These are phyloP conservation scores for Otatea glauca DNA, from an alignment of 176 grass and related monocot genomes.

Conservation along the genomic window DNA sequence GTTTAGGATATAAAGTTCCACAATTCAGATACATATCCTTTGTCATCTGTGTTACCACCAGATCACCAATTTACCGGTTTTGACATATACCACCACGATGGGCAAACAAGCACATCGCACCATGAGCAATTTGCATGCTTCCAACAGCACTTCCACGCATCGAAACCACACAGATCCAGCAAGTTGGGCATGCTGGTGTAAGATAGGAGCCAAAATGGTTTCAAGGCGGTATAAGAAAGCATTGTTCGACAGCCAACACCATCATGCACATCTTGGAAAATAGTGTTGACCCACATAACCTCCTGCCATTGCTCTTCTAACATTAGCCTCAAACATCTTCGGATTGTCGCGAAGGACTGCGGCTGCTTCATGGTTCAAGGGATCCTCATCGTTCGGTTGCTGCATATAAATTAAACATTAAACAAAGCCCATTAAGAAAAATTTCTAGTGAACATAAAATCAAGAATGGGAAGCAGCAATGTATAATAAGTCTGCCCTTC, in stretches of 20 bases:
- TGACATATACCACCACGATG: slow-evolving; percentile 9
- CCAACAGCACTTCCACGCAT: not conserved
- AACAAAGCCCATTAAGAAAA: not conserved
- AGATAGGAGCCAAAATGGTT: not conserved
- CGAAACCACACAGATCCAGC: slow-evolving; percentile 20
- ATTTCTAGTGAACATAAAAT: not conserved
- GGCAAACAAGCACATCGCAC: not conserved
- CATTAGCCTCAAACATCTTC: slow-evolving; percentile 70
- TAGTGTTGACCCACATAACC: slow-evolving; percentile 69
- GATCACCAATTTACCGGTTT: slow-evolving; percentile 27
- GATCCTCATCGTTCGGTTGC: slow-evolving; percentile 80
- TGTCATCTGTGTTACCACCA: slow-evolving; percentile 31
- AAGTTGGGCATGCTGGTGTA: not conserved
- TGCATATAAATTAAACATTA: slow-evolving; percentile 43
- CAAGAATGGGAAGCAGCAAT: slow-evolving; percentile 4
- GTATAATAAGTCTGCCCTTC: not conserved
- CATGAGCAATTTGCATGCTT: slow-evolving; percentile 4
- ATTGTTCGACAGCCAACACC: not conserved
- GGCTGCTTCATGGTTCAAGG: slow-evolving; percentile 79
- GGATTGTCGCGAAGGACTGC: slow-evolving; percentile 76
- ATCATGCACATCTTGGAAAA: slow-evolving; percentile 64
- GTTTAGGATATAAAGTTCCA: not conserved
- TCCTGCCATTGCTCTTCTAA: slow-evolving; percentile 69
- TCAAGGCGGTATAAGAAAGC: not conserved
- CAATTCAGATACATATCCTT: slow-evolving; percentile 19